Base-by-base conservation (phyloP, 495 filamentous ascomycete genomes). In the Durotheca rogersii region DNA sequence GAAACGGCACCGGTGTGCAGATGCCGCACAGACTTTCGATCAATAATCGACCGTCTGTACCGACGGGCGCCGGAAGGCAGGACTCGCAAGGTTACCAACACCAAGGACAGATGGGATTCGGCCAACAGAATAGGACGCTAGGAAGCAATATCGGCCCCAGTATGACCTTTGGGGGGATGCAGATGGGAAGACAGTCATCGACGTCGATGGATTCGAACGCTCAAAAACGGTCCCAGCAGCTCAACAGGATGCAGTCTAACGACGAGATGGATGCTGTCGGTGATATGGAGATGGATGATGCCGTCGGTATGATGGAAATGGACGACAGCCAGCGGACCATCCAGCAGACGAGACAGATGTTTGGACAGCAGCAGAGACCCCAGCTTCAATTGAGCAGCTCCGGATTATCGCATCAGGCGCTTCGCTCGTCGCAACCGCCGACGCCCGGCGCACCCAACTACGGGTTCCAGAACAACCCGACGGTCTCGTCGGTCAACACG, bases 231-330 rank as follows among this genome's bases (percentile, higher is more conserved):
- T 29, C 49, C 11, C 60, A 62, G 18, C 53, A 62, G 19, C 19
- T 55, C 14, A 66, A 41, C 52, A 61, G 61, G 61, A 71, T 55
- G 46, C 52, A 50, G 32, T 64, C 32, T 12, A 72, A 74, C 29
- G 81, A 83, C 40, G 90, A 95, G 61, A 84, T 91, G 77, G 90
- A 95, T 63, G 81, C 85, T 5, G 85, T 95, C 16, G 90, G 90
- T 47, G 88, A 94, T 61, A 96, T 98, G 93, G 93, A 97, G 65
- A 82, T 98, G 83, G 93, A 97, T 64, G 90, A 96, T 47, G 76
- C 82, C 1, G 75, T 86, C 37, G 84, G 81, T 9, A 75, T 77
- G 45, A 76, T 77, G 62, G 82, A 87, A 32, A 66, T 78, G 66
- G 75, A 79, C 61, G 71, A 81, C 67, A 66, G 69, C 57, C 73